phyloP scores from a whole-genome alignment of 768 basidiomycete genomes.

The Leccinellum luteum region DNA sequence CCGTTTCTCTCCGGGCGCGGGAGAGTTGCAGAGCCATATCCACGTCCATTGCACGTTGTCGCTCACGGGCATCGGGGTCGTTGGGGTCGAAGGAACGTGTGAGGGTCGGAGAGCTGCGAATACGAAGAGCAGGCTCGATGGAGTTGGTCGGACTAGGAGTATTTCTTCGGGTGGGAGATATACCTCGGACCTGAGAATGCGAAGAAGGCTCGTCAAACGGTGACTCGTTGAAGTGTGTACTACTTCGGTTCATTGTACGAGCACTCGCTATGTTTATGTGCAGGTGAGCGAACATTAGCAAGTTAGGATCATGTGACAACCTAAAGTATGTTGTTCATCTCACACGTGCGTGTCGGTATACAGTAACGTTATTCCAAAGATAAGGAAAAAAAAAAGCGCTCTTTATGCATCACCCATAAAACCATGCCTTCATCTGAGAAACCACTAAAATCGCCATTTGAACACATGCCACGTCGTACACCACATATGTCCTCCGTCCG shows the following conservation, averaged over 20 bases:
- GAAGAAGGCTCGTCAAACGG: conserved; percentile 40
- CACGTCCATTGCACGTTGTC: conserved; percentile 91
- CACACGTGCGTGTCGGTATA: too few species aligned
- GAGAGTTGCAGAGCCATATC: conserved; percentile 87
- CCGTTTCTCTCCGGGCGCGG: conserved; percentile 64
- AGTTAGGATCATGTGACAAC: not conserved
- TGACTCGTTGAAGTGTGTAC: conserved; percentile 39
- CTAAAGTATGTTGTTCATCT: too few species aligned
- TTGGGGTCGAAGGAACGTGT: conserved; percentile 61
- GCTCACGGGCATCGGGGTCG: conserved; percentile 75
- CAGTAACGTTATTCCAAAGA: too few species aligned
- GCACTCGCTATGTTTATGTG: not conserved
- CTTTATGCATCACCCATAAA: not conserved
- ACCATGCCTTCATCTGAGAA: conserved; percentile 7
- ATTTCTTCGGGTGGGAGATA: conserved; percentile 36
- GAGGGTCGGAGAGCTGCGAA: conserved; percentile 62
- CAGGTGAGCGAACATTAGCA: not conserved
- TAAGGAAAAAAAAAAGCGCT: too few species aligned
- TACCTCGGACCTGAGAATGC: conserved; percentile 39
- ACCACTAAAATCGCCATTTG: conserved; percentile 14
- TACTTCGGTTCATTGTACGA: not conserved
- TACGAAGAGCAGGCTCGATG: conserved; percentile 38
- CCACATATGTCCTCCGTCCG: conserved; percentile 59
- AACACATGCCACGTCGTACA: conserved; percentile 61
- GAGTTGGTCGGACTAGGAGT: conserved; percentile 40